Percentiles rank a stretch among this genome's conserved stretches.
phyloP scores from a whole-genome alignment of 2,329 filamentous ascomycete species.

The Paradendryphiella salina region DNA sequence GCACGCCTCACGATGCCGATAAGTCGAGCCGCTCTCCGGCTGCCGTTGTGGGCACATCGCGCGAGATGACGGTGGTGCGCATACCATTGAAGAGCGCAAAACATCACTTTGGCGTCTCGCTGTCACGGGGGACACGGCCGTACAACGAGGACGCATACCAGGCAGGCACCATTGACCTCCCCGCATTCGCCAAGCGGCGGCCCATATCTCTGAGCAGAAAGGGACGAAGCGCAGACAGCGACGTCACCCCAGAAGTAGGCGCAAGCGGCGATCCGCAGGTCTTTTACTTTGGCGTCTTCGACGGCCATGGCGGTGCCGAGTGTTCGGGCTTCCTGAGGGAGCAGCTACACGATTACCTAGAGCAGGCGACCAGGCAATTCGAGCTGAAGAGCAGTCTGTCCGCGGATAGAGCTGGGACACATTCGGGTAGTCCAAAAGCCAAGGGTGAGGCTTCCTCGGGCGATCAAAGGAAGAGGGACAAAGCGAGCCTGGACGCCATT shows the following conservation, averaged over 20 bases:
- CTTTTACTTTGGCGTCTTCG: conserved; percentile 96
- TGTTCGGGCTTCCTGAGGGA: conserved; percentile 87
- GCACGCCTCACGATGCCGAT: conserved; percentile 69
- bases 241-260: conserved; percentile 72
- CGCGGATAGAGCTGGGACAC: conserved; percentile 22
- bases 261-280: conserved; percentile 89
- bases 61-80: conserved; percentile 89
- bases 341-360: conserved; percentile 84
- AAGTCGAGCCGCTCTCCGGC: conserved; percentile 41
- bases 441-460: conserved; percentile 25
- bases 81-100: conserved; percentile 93
- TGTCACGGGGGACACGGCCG: conserved; percentile 77
- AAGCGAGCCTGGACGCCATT: conserved; percentile 50
- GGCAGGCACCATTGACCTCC: conserved; percentile 89
- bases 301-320: conserved; percentile 88
- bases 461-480: conserved; percentile 34
- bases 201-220: conserved; percentile 64
- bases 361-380: conserved; percentile 76
- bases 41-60: conserved; percentile 43
- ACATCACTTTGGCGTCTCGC: conserved; percentile 86
- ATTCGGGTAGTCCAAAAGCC: conserved; percentile 34
- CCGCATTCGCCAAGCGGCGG: conserved; percentile 83
- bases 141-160: conserved; percentile 96
- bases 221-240: conserved; percentile 48
- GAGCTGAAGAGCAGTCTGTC: conserved; percentile 74